A percentile compares a stretch with the other conserved stretches of the same genome.
Evolutionary conservation across 2,329 filamentous ascomycete species (phyloP).

Genomic region (Apiospora hydei): DNA sequence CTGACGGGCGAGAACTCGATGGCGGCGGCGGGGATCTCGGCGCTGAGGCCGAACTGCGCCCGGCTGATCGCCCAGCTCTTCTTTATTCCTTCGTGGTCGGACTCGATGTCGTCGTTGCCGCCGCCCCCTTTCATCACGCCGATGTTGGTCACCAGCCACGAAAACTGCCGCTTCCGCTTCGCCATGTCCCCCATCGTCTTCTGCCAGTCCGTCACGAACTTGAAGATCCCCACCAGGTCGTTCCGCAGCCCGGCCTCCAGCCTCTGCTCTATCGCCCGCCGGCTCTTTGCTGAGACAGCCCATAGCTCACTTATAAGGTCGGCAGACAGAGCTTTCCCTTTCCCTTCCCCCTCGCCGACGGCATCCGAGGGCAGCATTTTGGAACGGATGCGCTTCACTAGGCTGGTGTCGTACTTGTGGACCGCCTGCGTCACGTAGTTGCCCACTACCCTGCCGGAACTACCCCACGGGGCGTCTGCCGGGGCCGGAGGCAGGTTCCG

Average conservation of each 20-base stretch:
- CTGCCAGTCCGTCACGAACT: conserved; percentile 46
- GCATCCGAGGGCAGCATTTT: not conserved
- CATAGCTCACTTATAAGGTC: conserved; percentile 30
- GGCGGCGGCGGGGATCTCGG: conserved; percentile 29
- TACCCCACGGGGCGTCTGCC: conserved; percentile 24
- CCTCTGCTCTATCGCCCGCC: conserved; percentile 38
- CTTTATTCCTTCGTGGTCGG: not conserved
- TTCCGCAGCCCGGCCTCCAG: conserved; percentile 40
- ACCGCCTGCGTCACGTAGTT: conserved; percentile 33
- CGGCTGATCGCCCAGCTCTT: conserved; percentile 31
- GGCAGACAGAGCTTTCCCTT: conserved; percentile 20
- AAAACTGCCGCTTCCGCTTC: conserved; percentile 39
- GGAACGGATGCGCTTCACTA: not conserved
- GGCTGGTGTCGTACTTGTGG: conserved; percentile 23
- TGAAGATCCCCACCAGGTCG: conserved; percentile 43
- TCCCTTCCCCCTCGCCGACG: not conserved
- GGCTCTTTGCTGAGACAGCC: conserved; percentile 35
- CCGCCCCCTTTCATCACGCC: conserved; percentile 36
- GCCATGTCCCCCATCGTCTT: conserved; percentile 38
- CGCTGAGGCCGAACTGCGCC: conserved; percentile 33
- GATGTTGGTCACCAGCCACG: conserved; percentile 47
- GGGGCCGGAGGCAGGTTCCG: conserved; percentile 30
- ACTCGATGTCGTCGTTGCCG: not conserved
- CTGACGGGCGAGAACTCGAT: conserved; percentile 28
- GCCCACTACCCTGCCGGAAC: conserved; percentile 31